phyloP scores from a whole-genome alignment of 228 moss, liverwort and hornwort genomes.

The Sphagnum magellanicum region DNA sequence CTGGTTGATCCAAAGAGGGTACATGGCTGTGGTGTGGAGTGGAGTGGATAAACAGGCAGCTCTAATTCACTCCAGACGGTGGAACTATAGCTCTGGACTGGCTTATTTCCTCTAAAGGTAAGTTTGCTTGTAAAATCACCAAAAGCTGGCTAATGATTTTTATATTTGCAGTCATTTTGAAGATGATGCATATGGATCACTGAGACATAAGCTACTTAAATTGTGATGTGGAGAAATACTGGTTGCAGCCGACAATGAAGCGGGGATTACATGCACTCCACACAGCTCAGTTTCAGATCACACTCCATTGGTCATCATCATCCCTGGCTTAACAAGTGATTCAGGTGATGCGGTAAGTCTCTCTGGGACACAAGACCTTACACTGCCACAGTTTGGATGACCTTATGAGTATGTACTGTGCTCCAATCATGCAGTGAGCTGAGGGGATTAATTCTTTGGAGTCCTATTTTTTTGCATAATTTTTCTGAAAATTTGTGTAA shows the following conservation, averaged over 20 bases:
- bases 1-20: no score
- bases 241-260: slow-evolving; percentile 22
- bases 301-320: slow-evolving; percentile 63
- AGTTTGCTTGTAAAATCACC: slow-evolving; percentile 5
- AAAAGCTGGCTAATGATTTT: background rate
- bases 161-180: background rate
- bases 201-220: no score
- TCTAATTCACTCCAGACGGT: slow-evolving; percentile 75
- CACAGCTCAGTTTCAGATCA: slow-evolving; percentile 37
- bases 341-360: slow-evolving; percentile 45
- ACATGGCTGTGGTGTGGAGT: background rate
- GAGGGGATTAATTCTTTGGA: no score
- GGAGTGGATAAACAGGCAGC: slow-evolving; percentile 40
- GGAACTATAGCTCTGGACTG: slow-evolving; percentile 93
- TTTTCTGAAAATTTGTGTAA: no score
- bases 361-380: no score
- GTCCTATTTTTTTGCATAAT: no score
- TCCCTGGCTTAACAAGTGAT: slow-evolving; percentile 87
- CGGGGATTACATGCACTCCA: slow-evolving; percentile 6
- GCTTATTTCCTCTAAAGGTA: slow-evolving; percentile 50
- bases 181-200: background rate
- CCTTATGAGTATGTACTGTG: no score
- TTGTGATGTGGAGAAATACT: background rate
- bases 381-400: no score
- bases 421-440: no score